These are phyloP conservation scores for Ustilago lituana DNA, from an alignment of 1,284 basidiomycete genomes.

Conservation along the genomic window DNA sequence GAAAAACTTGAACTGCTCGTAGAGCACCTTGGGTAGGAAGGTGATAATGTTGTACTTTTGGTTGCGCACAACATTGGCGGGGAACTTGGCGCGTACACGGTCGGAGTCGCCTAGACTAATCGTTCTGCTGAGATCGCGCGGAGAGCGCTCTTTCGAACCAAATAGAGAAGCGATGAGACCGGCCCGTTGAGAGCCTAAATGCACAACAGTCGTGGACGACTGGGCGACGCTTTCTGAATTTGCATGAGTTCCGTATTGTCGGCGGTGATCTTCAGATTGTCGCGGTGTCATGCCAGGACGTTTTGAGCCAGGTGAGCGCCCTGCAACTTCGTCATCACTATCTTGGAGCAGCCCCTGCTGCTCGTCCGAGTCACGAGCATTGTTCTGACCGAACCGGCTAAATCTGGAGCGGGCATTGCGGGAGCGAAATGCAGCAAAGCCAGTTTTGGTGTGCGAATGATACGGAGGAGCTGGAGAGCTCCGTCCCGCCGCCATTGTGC, in stretches of 20 bases:
- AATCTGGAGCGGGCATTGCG: slow-evolving; percentile 37
- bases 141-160: slow-evolving; percentile 13
- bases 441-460: slow-evolving; percentile 31
- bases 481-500: slow-evolving; percentile 35
- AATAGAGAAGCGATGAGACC: slow-evolving; percentile 39
- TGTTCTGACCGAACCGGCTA: slow-evolving; percentile 46
- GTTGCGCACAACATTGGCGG: slow-evolving; percentile 89
- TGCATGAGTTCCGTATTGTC: slow-evolving; percentile 35
- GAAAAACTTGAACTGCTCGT: slow-evolving; percentile 99
- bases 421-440: slow-evolving; percentile 43
- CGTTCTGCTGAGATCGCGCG: slow-evolving; percentile 37
- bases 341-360: slow-evolving; percentile 43
- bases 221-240: slow-evolving; percentile 19
- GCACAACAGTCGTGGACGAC: slow-evolving; percentile 13
- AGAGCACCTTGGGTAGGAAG: slow-evolving; percentile 94
- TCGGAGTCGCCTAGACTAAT: slow-evolving; percentile 40
- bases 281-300: slow-evolving; percentile 20
- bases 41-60: slow-evolving; percentile 96
- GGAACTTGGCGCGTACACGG: slow-evolving; percentile 64
- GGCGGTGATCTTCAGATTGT: slow-evolving; percentile 40
- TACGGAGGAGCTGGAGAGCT: slow-evolving; percentile 41
- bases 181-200: slow-evolving; percentile 26
- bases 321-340: slow-evolving; percentile 20
- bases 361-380: slow-evolving; percentile 42
- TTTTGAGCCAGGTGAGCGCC: slow-evolving; percentile 9